These are phyloP conservation scores for Chlamydomonas reinhardtii DNA, from an alignment of 163 green algal species.

Conservation along the genomic window DNA sequence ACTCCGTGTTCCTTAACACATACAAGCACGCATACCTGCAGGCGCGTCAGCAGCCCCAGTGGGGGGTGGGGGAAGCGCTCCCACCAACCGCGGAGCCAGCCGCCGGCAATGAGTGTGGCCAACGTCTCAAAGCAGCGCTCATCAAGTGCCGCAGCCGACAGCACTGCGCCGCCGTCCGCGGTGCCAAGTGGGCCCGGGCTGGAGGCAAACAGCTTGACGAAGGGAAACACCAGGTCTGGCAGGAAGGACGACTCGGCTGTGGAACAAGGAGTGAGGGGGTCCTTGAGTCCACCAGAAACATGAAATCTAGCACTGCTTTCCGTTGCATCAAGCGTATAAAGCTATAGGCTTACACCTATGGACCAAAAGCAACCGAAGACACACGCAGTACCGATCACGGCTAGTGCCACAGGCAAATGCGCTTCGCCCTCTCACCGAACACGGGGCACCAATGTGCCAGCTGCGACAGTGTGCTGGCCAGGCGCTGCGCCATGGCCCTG, in stretches of 20 bases:
- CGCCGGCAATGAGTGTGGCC: conserved; percentile 69
- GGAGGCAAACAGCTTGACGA: conserved; percentile 73
- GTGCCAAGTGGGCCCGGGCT: neutral
- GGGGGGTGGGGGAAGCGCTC: conserved; percentile 65
- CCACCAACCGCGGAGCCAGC: conserved; percentile 70
- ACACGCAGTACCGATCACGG: too few relatives aligned
- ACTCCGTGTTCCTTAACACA: neutral
- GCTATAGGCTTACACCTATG: too few relatives aligned
- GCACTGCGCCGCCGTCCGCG: neutral
- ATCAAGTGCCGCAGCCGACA: conserved; percentile 24
- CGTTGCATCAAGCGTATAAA: too few relatives aligned
- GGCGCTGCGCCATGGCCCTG: conserved; percentile 48
- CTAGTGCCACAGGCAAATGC: too few relatives aligned
- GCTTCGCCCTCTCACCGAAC: conserved; percentile 57
- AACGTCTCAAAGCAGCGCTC: conserved; percentile 74
- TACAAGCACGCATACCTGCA: conserved; percentile 35
- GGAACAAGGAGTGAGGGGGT: neutral
- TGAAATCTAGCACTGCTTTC: too few relatives aligned
- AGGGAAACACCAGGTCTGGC: conserved; percentile 73
- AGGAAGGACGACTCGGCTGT: conserved; percentile 72
- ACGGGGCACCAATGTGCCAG: conserved; percentile 80
- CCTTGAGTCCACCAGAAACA: too few relatives aligned
- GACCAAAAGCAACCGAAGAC: neutral
- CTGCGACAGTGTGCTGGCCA: conserved; percentile 64
- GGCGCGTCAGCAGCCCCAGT: conserved; percentile 52